These are phyloP conservation scores for Curvularia lunata DNA, from an alignment of 2,329 filamentous ascomycete species.

Conservation along the genomic window DNA sequence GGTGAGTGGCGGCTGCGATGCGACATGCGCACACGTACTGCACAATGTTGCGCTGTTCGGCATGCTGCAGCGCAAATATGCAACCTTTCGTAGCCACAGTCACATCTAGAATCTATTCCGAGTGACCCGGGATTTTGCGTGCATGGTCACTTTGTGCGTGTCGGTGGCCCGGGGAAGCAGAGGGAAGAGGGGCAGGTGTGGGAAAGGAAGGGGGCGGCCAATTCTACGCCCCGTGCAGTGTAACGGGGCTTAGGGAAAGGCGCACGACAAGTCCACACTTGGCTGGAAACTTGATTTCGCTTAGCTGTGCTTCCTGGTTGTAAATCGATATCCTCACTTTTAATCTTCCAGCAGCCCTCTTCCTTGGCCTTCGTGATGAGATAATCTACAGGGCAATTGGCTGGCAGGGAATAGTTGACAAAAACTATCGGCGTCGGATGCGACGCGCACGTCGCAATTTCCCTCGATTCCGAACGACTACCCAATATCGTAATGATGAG, in stretches of 20 bases:
- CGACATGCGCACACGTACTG: background rate
- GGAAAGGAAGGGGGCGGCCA: background rate
- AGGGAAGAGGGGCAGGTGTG: background rate
- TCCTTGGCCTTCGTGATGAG: background rate
- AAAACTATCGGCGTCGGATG: background rate
- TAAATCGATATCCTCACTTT: background rate
- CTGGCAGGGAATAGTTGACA: background rate
- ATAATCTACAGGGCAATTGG: background rate
- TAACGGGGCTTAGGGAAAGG: background rate
- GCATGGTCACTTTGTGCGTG: background rate
- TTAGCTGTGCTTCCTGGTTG: background rate
- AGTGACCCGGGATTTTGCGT: background rate
- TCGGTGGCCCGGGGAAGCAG: background rate
- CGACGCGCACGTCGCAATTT: background rate
- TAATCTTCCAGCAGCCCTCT: background rate
- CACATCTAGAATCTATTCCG: background rate
- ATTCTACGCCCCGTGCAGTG: background rate
- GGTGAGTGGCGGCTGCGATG: background rate
- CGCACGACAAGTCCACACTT: background rate
- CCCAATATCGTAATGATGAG: background rate
- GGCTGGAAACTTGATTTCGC: background rate
- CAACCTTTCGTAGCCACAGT: background rate
- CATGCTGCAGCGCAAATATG: background rate
- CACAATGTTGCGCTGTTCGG: background rate
- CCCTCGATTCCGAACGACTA: background rate